Percentiles rank a stretch among this genome's conserved stretches.
phyloP scores from a whole-genome alignment of 192 early-diverging fungal species.

The Haplosporangium gracile region DNA sequence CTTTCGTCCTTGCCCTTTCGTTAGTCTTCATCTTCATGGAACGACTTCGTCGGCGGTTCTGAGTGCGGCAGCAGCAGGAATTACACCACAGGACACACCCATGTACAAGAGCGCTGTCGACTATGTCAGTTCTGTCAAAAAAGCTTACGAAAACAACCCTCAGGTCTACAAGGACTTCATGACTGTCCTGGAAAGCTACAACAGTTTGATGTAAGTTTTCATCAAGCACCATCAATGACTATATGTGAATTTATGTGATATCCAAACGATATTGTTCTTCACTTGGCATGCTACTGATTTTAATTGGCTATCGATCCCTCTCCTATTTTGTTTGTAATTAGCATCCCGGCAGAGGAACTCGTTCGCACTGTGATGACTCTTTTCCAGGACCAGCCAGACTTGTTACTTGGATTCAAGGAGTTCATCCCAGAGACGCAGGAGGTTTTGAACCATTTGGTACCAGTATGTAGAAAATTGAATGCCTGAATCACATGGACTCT shows the following conservation, averaged over 20 bases:
- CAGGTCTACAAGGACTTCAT: conserved; percentile 47
- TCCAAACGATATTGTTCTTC: not conserved
- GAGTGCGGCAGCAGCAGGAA: conserved; percentile 26
- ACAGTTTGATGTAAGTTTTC: conserved; percentile 23
- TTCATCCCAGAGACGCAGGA: conserved; percentile 48
- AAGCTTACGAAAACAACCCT: conserved; percentile 46
- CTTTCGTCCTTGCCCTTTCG: not conserved
- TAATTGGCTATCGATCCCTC: not conserved
- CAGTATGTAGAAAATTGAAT: conserved; percentile 14
- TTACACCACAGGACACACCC: conserved; percentile 32
- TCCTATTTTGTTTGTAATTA: not conserved
- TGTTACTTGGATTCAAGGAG: conserved; percentile 54
- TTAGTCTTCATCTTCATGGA: not conserved
- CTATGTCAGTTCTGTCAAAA: conserved; percentile 49
- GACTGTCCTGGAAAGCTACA: conserved; percentile 38
- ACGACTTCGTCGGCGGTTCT: conserved; percentile 15
- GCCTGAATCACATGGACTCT: not conserved
- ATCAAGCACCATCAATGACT: not conserved
- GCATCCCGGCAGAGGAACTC: conserved; percentile 33
- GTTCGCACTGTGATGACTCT: conserved; percentile 51
- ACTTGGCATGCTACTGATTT: too few relatives aligned
- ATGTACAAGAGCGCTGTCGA: conserved; percentile 49
- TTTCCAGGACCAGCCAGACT: conserved; percentile 54
- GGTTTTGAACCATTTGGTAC: conserved; percentile 40
- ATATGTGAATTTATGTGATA: not conserved